Evolutionary conservation across 2,329 filamentous ascomycete species (phyloP).

Genomic region (Aspergillus latus): DNA sequence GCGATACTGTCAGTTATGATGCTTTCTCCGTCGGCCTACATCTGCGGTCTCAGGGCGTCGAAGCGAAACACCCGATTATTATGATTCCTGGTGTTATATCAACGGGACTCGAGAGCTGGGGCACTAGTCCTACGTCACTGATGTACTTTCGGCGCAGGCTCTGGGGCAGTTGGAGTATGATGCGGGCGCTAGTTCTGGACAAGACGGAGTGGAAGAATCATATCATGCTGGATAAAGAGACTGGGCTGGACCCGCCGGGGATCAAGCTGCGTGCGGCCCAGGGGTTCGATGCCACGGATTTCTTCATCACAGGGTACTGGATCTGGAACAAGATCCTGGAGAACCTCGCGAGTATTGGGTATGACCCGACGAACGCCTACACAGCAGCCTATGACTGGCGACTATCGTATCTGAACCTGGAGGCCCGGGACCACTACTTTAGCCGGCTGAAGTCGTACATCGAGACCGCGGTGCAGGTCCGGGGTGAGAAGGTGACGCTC

Average conservation of each 20-base stretch:
- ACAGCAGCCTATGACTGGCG: constrained; percentile 85
- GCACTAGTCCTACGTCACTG: constrained; percentile 77
- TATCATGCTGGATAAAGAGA: constrained; percentile 92
- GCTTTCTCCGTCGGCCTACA: constrained; percentile 88
- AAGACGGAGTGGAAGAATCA: constrained; percentile 94
- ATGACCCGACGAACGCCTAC: constrained; percentile 77
- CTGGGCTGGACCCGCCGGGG: constrained; percentile 83
- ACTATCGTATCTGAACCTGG: constrained; percentile 83
- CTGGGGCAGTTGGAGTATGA: constrained; percentile 99
- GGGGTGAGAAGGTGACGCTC: constrained; percentile 76
- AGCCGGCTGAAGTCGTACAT: constrained; percentile 86
- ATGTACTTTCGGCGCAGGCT: constrained; percentile 91
- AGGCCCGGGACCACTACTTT: constrained; percentile 90
- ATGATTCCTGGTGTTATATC: constrained; percentile 99
- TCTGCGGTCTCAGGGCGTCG: constrained; percentile 74
- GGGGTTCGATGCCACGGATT: constrained; percentile 96
- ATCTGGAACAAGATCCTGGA: constrained; percentile 99
- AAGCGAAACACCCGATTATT: constrained; percentile 82
- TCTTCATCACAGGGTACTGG: constrained; percentile 82
- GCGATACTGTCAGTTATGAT: constrained; percentile 86
- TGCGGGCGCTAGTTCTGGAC: constrained; percentile 88
- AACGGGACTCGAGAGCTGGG: constrained; percentile 95
- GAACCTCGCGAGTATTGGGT: constrained; percentile 92
- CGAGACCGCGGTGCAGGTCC: constrained; percentile 73
- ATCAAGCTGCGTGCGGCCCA: constrained; percentile 91